Base-by-base conservation (phyloP, 106 monocot genomes). In the Dactylorhiza incarnata region DNA sequence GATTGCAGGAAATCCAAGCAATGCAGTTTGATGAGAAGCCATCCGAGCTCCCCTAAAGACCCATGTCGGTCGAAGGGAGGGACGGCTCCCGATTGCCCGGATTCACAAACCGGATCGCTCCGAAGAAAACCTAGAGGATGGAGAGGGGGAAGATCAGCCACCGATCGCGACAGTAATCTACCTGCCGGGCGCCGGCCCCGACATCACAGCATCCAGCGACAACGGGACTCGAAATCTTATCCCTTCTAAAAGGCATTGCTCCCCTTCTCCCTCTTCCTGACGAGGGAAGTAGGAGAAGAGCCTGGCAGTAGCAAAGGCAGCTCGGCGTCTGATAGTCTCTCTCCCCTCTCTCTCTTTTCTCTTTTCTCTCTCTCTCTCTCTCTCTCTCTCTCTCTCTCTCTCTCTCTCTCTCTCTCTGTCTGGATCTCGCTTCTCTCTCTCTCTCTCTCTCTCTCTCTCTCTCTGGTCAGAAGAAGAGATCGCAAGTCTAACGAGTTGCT, bases 1-100 rank as follows among this genome's bases (percentile, higher is more conserved):
- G 45, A 78, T 71, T 78, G 14, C 5, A 37, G 29, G n/a, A 61
- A 79, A 79, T 73, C 55, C 29, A 73, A 13, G 49, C 79, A 79
- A 79, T 79, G 79, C 79, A 12, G 50, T n/a, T 9, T 14, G 37
- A 73, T 45, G 68, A 22, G 44, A 72, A 3, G 22, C 49, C 44
- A 49, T 44, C 20, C 17, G 3, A 23, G 72, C 22, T 49, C 49
- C 72, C 22, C 23, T 72, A 72, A 44, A 43, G 45, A 46, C 45
- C 72, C 48, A 48, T 20, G 10, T 69, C 69, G 7, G 26, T 46
- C 45, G 45, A 69, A 45, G 49, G 4, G 49, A 7, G 47, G 49
- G 10, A 49, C 49, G 47, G 24, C 5, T 16, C 14, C 23, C 72
- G 3, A 24, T 22, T 22, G 44, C 22, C 22, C 49, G 48, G 48